phyloP scores from a whole-genome alignment of 345 rosid genomes.

The Garcia nutans region DNA sequence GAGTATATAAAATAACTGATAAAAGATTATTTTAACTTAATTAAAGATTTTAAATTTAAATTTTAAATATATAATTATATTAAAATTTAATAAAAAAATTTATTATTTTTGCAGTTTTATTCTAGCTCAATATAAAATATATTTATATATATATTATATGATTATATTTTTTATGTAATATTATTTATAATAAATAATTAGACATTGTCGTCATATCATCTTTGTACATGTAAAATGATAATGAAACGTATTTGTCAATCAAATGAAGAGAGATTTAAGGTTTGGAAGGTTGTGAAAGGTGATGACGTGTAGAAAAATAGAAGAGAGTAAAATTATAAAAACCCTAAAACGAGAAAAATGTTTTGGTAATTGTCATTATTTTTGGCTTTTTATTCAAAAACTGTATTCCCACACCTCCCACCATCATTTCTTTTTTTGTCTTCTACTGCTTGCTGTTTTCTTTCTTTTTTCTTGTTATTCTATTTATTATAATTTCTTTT shows the following conservation, averaged over 20 bases:
- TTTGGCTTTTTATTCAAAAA: slow-evolving; percentile 25
- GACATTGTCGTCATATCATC: slow-evolving; percentile 17
- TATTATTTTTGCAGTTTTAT: too few relatives aligned
- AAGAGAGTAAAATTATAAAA: not conserved
- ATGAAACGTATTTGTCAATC: not conserved
- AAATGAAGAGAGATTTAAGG: not conserved
- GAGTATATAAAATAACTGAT: too few relatives aligned
- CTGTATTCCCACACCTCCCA: slow-evolving; percentile 15
- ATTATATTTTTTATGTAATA: too few relatives aligned
- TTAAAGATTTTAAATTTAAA: too few relatives aligned
- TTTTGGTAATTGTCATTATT: slow-evolving; percentile 15
- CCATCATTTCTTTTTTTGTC: slow-evolving; percentile 30
- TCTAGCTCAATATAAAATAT: too few relatives aligned
- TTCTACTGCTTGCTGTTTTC: slow-evolving; percentile 6
- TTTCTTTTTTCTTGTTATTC: not conserved
- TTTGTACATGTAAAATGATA: not conserved
- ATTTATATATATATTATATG: too few relatives aligned
- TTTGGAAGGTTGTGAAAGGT: slow-evolving; percentile 11
- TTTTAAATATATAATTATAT: too few relatives aligned
- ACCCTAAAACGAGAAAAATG: slow-evolving; percentile 35
- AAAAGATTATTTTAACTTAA: too few relatives aligned
- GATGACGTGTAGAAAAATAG: slow-evolving; percentile 18
- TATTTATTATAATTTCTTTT: not conserved
- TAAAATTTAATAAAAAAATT: too few relatives aligned
- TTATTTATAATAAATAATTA: not conserved